A percentile compares a stretch with the other conserved stretches of the same genome.
phyloP scores from a whole-genome alignment of 306 rosid species.

The Vachellia collinsii region DNA sequence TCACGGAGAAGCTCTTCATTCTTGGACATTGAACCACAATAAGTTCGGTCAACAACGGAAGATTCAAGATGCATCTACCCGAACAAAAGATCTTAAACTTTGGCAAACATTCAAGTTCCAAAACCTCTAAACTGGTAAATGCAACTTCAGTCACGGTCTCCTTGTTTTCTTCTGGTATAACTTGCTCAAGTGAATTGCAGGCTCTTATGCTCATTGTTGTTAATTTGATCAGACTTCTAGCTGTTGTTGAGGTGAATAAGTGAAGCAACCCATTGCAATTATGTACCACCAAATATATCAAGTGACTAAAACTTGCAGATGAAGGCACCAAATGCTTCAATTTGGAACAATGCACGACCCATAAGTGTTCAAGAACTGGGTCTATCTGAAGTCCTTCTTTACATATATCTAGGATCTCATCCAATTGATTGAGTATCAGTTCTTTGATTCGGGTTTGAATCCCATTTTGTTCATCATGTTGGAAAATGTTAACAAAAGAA shows the following conservation, averaged over 20 bases:
- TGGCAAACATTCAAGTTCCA: background rate
- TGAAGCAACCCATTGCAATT: background rate
- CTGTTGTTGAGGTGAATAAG: background rate
- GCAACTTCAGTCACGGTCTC: background rate
- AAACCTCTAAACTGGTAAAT: background rate
- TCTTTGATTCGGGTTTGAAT: background rate
- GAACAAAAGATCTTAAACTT: background rate
- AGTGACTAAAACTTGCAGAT: background rate
- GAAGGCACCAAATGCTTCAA: background rate
- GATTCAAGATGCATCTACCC: background rate
- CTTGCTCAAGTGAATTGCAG: background rate
- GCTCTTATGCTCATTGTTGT: background rate
- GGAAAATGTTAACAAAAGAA: background rate
- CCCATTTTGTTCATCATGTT: too few species aligned
- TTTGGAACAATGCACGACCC: background rate
- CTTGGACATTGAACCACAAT: background rate
- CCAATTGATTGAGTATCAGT: background rate
- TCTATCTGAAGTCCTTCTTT: background rate
- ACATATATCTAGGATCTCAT: background rate
- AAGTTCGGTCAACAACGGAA: background rate
- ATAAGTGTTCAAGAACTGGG: background rate
- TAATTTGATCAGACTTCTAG: background rate
- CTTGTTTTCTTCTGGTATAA: background rate
- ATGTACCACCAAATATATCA: background rate
- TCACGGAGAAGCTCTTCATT: background rate